Evolutionary conservation across 2,329 filamentous ascomycete genomes (phyloP).

Genomic region (Sclerotinia subarctica): DNA sequence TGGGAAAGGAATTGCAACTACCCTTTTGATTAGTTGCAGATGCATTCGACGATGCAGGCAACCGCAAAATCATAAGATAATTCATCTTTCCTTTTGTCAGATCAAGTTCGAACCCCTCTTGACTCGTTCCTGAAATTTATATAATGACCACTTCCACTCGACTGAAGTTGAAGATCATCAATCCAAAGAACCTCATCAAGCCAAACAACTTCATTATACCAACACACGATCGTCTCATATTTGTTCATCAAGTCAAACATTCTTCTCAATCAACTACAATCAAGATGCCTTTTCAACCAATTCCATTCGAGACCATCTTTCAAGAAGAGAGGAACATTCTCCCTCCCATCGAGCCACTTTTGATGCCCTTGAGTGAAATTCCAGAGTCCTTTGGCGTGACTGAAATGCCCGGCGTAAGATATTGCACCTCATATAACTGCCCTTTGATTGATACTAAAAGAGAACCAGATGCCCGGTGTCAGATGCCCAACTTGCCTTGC

Average conservation of each 20-base stretch:
- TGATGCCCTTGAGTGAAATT: neutral
- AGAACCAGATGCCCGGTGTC: conserved; percentile 46
- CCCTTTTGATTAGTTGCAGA: conserved; percentile 12
- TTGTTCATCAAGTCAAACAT: neutral
- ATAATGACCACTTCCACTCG: conserved; percentile 8
- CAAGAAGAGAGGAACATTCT: conserved; percentile 15
- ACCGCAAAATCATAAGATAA: conserved; percentile 1
- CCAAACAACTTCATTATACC: neutral
- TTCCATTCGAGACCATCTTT: neutral
- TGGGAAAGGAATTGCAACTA: neutral
- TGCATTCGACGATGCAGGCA: conserved; percentile 4
- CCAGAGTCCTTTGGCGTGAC: conserved; percentile 16
- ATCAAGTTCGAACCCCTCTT: neutral
- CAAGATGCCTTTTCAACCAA: conserved; percentile 14
- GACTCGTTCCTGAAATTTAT: conserved; percentile 1
- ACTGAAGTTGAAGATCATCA: conserved; percentile 3
- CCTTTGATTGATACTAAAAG: conserved; percentile 21
- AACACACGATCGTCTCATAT: neutral
- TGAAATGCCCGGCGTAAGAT: conserved; percentile 2
- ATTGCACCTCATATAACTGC: neutral
- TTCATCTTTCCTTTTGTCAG: neutral
- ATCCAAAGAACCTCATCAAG: conserved; percentile 7
- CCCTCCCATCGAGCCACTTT: neutral
- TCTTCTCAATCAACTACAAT: neutral
- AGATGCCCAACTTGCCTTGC: conserved; percentile 51